Evolutionary conservation across 176 grass and related monocot genomes (phyloP), one percentile per base, ranked within the genome.

Genomic region (Bolboschoenus planiculmis): DNA sequence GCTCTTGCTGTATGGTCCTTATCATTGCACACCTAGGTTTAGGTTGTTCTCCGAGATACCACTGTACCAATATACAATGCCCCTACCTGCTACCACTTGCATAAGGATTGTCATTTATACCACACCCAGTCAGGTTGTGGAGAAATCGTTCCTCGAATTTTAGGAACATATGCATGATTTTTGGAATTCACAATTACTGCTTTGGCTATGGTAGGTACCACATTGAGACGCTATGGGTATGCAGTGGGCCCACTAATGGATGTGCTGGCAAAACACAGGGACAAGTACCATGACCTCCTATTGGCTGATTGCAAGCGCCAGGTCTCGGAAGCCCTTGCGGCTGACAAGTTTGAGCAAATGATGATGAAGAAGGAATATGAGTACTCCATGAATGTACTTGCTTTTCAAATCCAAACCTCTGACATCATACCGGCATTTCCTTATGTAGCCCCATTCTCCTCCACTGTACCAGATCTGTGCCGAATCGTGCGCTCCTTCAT

Each of bases 351-450:
- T 55, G 97, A 95, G 82, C 97, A 99, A 81, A 96, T 99, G 97
- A 76, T 99, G 47, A 99, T 99, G 97, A 99, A 90, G 79, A 99
- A 96, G 88, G 97, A 99, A 87, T 99, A 99, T 36, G 97, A 99
- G 51, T 99, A 99, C 83, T 95, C 97, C 35, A 99, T 99, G 97
- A 96, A 99, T 60, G 93, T 99, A 13, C 86, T 95, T 81, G 91
- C 97, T 21, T 99, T 99, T 88, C 92, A 94, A 75, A 95, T 99
- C 80, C 97, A 99, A 86, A 95, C 86, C 76, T 93, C 97, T 16
- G 93, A 96, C 78, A 99, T 99, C 61, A 90, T 81, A 62, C 97
- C 97, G 26, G 97, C 92, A 10, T 99, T 99, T 85, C 97, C 97
- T 35, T 99, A 92, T 58, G 91, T 99, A 13, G 97, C 97, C 2